A percentile compares a stretch with the other conserved stretches of the same genome.
phyloP scores from a whole-genome alignment of 345 rosid species.

The Arabidopsis suecica region DNA sequence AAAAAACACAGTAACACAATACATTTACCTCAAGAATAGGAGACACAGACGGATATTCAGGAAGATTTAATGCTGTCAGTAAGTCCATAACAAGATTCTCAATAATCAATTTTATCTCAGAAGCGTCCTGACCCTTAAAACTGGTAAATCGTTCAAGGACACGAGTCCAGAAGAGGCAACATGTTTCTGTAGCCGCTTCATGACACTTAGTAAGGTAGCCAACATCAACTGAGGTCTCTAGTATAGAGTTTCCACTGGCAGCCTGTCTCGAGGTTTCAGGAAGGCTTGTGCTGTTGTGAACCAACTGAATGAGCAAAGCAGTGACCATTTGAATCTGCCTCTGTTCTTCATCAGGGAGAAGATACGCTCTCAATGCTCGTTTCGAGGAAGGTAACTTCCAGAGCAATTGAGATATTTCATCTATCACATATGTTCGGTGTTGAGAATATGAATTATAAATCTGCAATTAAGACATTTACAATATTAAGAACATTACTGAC shows the following conservation, averaged over 20 bases:
- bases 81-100: conserved; percentile 95
- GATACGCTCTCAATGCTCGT: conserved; percentile 82
- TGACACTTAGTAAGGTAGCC: conserved; percentile 69
- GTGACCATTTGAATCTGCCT: conserved; percentile 97
- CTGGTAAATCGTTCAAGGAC: conserved; percentile 89
- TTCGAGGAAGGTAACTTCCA: conserved; percentile 90
- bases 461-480: conserved; percentile 52
- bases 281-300: conserved; percentile 86
- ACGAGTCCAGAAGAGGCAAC: conserved; percentile 97
- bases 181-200: conserved; percentile 87
- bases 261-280: conserved; percentile 78
- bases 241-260: conserved; percentile 58
- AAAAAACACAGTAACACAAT: conserved; percentile 14
- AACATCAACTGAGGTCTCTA: conserved; percentile 76
- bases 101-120: conserved; percentile 85
- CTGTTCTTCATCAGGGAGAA: conserved; percentile 97
- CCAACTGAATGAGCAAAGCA: conserved; percentile 94
- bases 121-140: conserved; percentile 90
- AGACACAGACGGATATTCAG: conserved; percentile 95
- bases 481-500: conserved; percentile 15
- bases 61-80: conserved; percentile 87
- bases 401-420: conserved; percentile 84
- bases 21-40: conserved; percentile 84
- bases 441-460: conserved; percentile 86
- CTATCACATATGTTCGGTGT: conserved; percentile 84